Percentiles rank a stretch among this genome's conserved stretches.
These are phyloP conservation scores for Mycotypha africana DNA, from an alignment of 371 early-diverging fungal genomes.

Conservation along the genomic window DNA sequence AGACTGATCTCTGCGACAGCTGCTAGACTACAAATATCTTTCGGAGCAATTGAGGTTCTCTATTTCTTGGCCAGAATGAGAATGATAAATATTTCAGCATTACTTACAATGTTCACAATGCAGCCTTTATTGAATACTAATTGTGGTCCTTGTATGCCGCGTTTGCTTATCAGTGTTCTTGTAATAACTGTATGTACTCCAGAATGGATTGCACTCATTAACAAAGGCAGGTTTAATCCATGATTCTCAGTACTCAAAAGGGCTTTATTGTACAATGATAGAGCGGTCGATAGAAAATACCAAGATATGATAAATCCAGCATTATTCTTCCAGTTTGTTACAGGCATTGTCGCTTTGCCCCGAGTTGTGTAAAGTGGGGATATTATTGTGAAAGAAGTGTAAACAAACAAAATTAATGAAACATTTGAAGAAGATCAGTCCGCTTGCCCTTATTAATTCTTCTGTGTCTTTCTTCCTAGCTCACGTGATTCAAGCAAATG, in stretches of 20 bases:
- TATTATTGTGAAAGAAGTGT: too few species aligned
- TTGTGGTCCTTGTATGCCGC: background rate
- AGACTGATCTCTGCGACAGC: constrained; percentile 89
- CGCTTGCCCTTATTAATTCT: too few species aligned
- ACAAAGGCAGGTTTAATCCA: constrained; percentile 79
- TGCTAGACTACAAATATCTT: constrained; percentile 83
- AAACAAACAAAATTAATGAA: too few species aligned
- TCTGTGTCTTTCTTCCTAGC: too few species aligned
- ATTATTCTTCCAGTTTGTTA: constrained; percentile 23
- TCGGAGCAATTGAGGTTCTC: background rate
- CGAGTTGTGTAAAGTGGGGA: too few species aligned
- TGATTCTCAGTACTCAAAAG: constrained; percentile 63
- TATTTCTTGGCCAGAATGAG: background rate
- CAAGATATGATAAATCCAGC: constrained; percentile 44
- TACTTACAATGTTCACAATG: constrained; percentile 47
- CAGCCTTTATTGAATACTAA: constrained; percentile 37
- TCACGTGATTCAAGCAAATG: too few species aligned
- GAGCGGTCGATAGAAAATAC: constrained; percentile 69
- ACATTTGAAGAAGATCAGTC: too few species aligned
- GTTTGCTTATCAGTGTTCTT: constrained; percentile 40
- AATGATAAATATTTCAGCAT: background rate
- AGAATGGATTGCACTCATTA: constrained; percentile 70
- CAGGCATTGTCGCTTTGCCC: too few species aligned
- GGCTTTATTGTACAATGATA: constrained; percentile 86
- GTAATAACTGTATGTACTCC: constrained; percentile 59